Conservation (phyloP, 345 rosid species). For the Salix viminalis region DNA sequence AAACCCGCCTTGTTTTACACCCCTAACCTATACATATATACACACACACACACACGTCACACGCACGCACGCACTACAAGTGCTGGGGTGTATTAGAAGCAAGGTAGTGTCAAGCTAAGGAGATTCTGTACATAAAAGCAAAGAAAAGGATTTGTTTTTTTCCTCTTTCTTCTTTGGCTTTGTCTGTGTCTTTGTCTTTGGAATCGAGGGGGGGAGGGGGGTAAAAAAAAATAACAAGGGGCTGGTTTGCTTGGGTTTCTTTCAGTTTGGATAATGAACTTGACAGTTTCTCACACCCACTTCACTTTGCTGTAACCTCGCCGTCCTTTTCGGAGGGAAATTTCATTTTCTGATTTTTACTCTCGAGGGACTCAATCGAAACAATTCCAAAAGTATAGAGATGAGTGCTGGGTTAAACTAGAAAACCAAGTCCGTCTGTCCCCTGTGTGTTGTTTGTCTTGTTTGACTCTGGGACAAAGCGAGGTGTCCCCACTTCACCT, state of each 20-base stretch:
- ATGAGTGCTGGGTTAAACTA: not conserved
- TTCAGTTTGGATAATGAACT: not conserved
- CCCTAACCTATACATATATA: not conserved
- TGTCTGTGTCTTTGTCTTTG: not conserved
- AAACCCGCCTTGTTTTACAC: not conserved
- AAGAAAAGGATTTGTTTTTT: not conserved
- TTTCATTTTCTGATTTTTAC: not conserved
- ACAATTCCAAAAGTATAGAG: not conserved
- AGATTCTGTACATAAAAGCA: slow-evolving; percentile 15
- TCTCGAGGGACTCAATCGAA: not conserved
- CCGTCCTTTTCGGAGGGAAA: slow-evolving; percentile 12
- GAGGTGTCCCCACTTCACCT: not conserved
- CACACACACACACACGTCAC: too few relatives aligned
- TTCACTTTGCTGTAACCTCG: not conserved
- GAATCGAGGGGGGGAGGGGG: not conserved
- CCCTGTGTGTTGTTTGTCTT: not conserved
- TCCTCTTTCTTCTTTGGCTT: too few relatives aligned
- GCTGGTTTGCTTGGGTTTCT: not conserved
- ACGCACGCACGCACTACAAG: too few relatives aligned
- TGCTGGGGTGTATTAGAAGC: not conserved
- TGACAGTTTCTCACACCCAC: not conserved
- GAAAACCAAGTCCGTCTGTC: not conserved
- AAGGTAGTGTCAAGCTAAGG: slow-evolving; percentile 5
- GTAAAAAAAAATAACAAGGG: not conserved
- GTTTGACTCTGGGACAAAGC: not conserved